These are phyloP conservation scores for Panicum miliaceum DNA, from an alignment of 176 grass and related monocot genomes.

Conservation along the genomic window DNA sequence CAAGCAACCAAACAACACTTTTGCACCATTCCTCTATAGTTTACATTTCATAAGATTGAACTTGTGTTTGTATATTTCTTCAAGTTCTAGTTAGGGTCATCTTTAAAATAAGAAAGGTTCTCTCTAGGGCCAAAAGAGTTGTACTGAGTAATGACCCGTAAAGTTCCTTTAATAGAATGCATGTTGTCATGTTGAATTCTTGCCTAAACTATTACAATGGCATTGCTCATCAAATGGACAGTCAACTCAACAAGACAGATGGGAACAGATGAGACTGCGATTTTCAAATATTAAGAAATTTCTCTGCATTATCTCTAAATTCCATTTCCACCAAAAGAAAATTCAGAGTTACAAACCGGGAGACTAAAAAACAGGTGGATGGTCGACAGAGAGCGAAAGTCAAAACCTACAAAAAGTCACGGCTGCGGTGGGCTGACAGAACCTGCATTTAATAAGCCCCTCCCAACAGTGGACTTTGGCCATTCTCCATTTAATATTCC, in stretches of 20 bases:
- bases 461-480: conserved; percentile 44
- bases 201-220: not conserved
- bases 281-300: not conserved
- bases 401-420: conserved; percentile 38
- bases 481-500: not conserved
- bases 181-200: not conserved
- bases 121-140: not conserved
- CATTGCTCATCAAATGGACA: not conserved
- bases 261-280: not conserved
- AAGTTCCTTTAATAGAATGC: not conserved
- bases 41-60: not conserved
- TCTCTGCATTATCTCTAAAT: not conserved
- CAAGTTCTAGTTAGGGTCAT: not conserved
- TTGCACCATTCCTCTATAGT: not conserved
- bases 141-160: not conserved
- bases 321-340: not conserved
- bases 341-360: not conserved
- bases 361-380: not conserved
- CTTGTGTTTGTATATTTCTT: not conserved
- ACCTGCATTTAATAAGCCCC: conserved; percentile 31
- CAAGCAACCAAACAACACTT: not conserved
- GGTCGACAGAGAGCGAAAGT: conserved; percentile 32
- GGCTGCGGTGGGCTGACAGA: conserved; percentile 9
- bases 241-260: not conserved
- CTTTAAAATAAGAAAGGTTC: not conserved